phyloP scores from a whole-genome alignment of 2,329 filamentous ascomycete species.

The Nemania diffusa region DNA sequence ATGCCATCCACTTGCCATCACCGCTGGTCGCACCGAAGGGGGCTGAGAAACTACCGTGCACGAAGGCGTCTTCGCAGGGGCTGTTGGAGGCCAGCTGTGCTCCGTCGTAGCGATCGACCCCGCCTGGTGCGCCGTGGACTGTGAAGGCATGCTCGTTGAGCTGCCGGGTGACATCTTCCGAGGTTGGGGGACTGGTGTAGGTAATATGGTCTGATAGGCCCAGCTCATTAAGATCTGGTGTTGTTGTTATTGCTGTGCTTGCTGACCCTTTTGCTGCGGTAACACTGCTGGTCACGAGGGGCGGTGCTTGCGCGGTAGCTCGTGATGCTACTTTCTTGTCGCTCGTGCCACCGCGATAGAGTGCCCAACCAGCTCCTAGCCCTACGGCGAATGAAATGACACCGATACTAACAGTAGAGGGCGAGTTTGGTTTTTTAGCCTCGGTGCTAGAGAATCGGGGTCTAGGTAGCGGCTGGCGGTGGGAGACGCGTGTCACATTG shows the following conservation, averaged over 20 bases:
- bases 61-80: constrained; percentile 49
- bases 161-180: constrained; percentile 44
- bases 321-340: constrained; percentile 22
- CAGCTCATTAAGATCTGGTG: constrained; percentile 45
- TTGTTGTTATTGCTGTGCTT: constrained; percentile 1
- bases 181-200: constrained; percentile 41
- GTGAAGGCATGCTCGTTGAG: constrained; percentile 46
- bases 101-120: constrained; percentile 47
- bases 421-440: constrained; percentile 22
- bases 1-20: constrained; percentile 46
- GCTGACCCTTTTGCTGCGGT: neutral
- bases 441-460: constrained; percentile 41
- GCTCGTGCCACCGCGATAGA: constrained; percentile 22
- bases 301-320: constrained; percentile 8
- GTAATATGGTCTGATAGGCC: constrained; percentile 42
- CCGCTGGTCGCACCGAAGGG: constrained; percentile 38
- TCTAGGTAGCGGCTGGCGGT: constrained; percentile 27
- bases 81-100: constrained; percentile 49
- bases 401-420: constrained; percentile 23
- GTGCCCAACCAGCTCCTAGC: constrained; percentile 32
- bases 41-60: constrained; percentile 49
- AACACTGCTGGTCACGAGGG: constrained; percentile 13
- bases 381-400: constrained; percentile 38
- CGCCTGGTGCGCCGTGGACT: constrained; percentile 26
- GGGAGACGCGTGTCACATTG: constrained; percentile 28